A percentile compares a stretch with the other conserved stretches of the same genome.
Evolutionary conservation across 495 filamentous ascomycete genomes (phyloP).

Genomic region (Podospora appendiculata): DNA sequence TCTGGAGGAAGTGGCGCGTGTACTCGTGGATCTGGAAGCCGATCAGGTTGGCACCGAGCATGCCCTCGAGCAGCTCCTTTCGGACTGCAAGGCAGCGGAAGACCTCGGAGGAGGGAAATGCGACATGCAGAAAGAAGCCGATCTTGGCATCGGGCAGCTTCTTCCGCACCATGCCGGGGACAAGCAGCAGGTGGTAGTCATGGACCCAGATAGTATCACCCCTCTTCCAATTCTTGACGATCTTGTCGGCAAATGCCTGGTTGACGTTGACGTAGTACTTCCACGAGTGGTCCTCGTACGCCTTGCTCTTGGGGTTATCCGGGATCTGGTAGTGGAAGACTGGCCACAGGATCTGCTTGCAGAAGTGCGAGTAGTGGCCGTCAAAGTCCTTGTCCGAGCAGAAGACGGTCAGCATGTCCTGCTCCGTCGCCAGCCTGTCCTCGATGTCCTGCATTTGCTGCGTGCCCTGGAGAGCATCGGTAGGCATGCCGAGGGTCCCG

Average conservation of each 20-base stretch:
- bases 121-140: slow-evolving; percentile 89
- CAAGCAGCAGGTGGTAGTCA: slow-evolving; percentile 88
- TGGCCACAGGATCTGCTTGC: slow-evolving; percentile 84
- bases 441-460: slow-evolving; percentile 70
- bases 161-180: slow-evolving; percentile 84
- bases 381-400: slow-evolving; percentile 84
- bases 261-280: slow-evolving; percentile 86
- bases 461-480: slow-evolving; percentile 62
- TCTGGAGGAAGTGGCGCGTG: slow-evolving; percentile 85
- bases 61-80: slow-evolving; percentile 77
- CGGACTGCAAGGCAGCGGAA: slow-evolving; percentile 84
- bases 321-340: slow-evolving; percentile 96
- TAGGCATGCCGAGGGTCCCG: slow-evolving; percentile 86
- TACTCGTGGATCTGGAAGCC: slow-evolving; percentile 92
- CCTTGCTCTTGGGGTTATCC: slow-evolving; percentile 95
- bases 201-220: slow-evolving; percentile 90
- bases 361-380: slow-evolving; percentile 87
- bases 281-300: slow-evolving; percentile 94
- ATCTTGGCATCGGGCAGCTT: slow-evolving; percentile 84
- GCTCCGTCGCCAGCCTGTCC: slow-evolving; percentile 67
- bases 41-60: slow-evolving; percentile 83
- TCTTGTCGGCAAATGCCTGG: slow-evolving; percentile 81
- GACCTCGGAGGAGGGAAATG: slow-evolving; percentile 91
- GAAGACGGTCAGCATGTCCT: slow-evolving; percentile 73
- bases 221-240: slow-evolving; percentile 82